phyloP scores from a whole-genome alignment of 495 filamentous ascomycete species.

The Chaetomium tenue region DNA sequence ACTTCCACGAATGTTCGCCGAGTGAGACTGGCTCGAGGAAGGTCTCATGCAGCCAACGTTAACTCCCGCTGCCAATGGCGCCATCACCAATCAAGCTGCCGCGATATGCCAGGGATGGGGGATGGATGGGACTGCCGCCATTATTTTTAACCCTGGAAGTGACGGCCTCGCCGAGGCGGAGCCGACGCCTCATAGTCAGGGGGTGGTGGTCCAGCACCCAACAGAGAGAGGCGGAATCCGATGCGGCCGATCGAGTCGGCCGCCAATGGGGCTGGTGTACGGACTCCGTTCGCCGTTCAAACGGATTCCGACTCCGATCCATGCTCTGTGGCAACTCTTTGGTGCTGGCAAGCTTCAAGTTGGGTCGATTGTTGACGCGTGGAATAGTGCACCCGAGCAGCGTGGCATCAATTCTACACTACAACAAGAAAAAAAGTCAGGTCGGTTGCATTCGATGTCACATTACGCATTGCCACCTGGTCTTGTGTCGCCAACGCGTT shows the following conservation, averaged over 20 bases:
- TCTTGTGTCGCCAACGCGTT: not conserved
- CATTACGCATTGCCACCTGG: not conserved
- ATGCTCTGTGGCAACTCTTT: no score
- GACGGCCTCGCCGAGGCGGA: conserved; percentile 10
- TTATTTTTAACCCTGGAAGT: not conserved
- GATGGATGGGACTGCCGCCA: not conserved
- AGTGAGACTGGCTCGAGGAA: not conserved
- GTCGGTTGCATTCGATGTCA: not conserved
- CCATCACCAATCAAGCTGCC: not conserved
- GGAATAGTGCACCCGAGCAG: not conserved
- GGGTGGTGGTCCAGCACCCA: not conserved
- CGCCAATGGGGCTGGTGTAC: not conserved
- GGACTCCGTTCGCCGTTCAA: not conserved
- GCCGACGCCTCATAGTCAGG: not conserved
- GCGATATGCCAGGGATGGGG: not conserved
- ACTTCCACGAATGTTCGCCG: not conserved
- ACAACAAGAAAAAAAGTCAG: not conserved
- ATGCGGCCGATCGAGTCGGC: not conserved
- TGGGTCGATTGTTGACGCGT: no score
- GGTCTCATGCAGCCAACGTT: not conserved
- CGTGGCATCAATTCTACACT: not conserved
- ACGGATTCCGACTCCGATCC: no score
- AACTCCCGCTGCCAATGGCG: not conserved
- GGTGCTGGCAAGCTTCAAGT: no score
- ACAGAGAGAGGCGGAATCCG: not conserved